A percentile compares a stretch with the other conserved stretches of the same genome.
These are phyloP conservation scores for Luffa acutangula DNA, from an alignment of 306 rosid species.

Conservation along the genomic window DNA sequence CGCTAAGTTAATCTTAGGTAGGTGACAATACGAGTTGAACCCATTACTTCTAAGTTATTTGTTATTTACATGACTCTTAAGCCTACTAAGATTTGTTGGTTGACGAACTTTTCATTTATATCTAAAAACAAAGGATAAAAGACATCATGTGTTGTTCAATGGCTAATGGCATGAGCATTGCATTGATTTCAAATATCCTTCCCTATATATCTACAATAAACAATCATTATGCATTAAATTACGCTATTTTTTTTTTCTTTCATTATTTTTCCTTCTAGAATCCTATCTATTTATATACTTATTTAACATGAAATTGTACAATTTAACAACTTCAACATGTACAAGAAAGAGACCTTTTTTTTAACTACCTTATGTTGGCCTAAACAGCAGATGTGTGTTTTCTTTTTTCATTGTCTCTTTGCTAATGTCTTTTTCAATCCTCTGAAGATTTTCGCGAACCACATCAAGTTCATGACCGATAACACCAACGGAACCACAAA, in stretches of 20 bases:
- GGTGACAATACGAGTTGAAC: no score
- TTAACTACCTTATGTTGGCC: background rate
- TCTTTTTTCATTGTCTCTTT: constrained; percentile 28
- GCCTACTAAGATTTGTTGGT: background rate
- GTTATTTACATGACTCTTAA: background rate
- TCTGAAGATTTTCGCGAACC: constrained; percentile 75
- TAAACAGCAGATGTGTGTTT: background rate
- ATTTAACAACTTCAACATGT: background rate
- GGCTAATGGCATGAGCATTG: background rate
- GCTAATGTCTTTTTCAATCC: constrained; percentile 86
- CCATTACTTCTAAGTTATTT: no score
- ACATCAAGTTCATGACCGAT: constrained; percentile 73
- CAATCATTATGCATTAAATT: background rate
- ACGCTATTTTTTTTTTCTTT: background rate
- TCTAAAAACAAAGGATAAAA: background rate
- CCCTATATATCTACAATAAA: constrained; percentile 4
- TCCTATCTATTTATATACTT: background rate
- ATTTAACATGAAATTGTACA: constrained; percentile 3
- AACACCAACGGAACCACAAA: constrained; percentile 53
- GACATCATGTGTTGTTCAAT: background rate
- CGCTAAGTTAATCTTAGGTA: background rate
- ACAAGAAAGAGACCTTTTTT: background rate
- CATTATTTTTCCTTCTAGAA: background rate
- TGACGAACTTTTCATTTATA: background rate
- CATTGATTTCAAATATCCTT: background rate